Conservation (phyloP, 805 yeast genomes). For the Naumovozyma baii region DNA sequence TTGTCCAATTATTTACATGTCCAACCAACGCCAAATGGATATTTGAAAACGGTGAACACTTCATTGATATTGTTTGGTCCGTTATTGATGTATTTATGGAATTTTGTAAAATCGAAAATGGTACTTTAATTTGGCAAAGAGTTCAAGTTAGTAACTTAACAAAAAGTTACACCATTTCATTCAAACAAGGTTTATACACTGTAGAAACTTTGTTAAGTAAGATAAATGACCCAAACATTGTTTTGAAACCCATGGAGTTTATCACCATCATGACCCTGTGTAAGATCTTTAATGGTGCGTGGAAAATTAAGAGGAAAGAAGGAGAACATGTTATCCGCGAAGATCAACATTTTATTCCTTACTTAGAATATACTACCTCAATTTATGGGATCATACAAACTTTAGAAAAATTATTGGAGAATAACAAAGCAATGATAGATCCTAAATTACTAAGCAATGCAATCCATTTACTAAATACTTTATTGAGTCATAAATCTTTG, state of each 20-base stretch:
- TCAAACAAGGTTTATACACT: constrained; percentile 29
- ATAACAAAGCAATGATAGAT: constrained; percentile 10
- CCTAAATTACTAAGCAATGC: constrained; percentile 23
- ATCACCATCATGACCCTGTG: constrained; percentile 38
- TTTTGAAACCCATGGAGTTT: constrained; percentile 33
- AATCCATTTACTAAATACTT: constrained; percentile 30
- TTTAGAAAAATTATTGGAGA: constrained; percentile 24
- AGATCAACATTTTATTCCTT: constrained; percentile 39
- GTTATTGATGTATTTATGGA: constrained; percentile 36
- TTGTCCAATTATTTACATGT: constrained; percentile 83
- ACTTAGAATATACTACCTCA: constrained; percentile 40
- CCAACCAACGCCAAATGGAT: constrained; percentile 62
- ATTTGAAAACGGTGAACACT: constrained; percentile 26
- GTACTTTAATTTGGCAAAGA: constrained; percentile 29
- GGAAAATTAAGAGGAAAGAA: constrained; percentile 44
- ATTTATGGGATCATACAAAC: constrained; percentile 35
- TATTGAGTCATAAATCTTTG: constrained; percentile 19
- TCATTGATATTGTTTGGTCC: constrained; percentile 41
- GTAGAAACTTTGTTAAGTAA: constrained; percentile 31
- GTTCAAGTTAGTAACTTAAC: constrained; percentile 28
- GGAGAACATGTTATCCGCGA: constrained; percentile 66
- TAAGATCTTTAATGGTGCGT: constrained; percentile 48
- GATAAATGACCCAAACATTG: constrained; percentile 21
- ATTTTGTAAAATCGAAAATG: constrained; percentile 32
- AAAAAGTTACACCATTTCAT: constrained; percentile 28